A percentile compares a stretch with the other conserved stretches of the same genome.
Conservation (phyloP, 805 yeast genomes). For the Lipomyces japonicus region DNA sequence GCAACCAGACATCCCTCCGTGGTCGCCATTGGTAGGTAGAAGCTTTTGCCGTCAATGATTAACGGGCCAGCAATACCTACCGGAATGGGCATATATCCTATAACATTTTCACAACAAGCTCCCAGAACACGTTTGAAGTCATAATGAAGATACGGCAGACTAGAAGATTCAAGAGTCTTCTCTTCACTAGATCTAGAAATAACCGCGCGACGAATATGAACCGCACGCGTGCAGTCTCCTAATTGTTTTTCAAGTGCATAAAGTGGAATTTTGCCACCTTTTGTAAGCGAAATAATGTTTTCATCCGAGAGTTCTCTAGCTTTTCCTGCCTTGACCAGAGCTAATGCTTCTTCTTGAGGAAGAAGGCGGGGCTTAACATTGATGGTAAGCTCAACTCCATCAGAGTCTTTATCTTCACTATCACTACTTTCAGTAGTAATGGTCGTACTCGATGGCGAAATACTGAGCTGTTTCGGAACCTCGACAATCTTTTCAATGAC, state of each 20-base stretch:
- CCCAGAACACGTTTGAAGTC: conserved; percentile 96
- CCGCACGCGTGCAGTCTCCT: conserved; percentile 87
- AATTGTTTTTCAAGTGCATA: conserved; percentile 93
- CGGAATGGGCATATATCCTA: conserved; percentile 94
- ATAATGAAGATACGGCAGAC: conserved; percentile 75
- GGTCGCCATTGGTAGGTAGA: conserved; percentile 97
- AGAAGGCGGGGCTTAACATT: conserved; percentile 28
- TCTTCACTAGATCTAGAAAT: conserved; percentile 79
- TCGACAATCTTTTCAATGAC: conserved; percentile 37
- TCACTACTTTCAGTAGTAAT: conserved; percentile 25
- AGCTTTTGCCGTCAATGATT: conserved; percentile 80
- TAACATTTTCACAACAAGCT: conserved; percentile 98
- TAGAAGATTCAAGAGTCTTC: conserved; percentile 65
- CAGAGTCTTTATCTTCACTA: conserved; percentile 37
- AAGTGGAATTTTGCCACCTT: conserved; percentile 75
- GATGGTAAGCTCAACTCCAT: conserved; percentile 35
- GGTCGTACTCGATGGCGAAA: conserved; percentile 23
- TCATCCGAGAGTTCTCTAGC: conserved; percentile 62
- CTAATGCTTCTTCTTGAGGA: conserved; percentile 57
- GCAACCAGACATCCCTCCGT: conserved; percentile 99
- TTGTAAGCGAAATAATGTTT: conserved; percentile 69
- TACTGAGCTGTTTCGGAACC: conserved; percentile 35
- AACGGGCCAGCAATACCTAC: conserved; percentile 98
- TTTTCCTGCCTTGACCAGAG: conserved; percentile 65
- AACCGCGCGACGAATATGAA: conserved; percentile 86